Base-by-base conservation (phyloP, 257 asterid species). In the Solanum chilense region DNA sequence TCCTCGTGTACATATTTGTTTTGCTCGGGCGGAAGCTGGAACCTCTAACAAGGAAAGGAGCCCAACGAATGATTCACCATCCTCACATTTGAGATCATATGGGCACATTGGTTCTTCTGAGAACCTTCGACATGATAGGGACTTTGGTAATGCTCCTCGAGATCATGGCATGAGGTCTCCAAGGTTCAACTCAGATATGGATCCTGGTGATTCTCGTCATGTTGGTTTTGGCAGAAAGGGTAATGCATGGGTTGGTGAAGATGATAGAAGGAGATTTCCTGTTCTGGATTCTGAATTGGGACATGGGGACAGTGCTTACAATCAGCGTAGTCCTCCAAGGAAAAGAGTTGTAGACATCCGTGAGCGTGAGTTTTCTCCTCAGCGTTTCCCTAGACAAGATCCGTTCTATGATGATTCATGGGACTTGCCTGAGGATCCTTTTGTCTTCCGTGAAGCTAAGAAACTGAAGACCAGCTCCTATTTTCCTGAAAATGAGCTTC, bases 381-480 rank as follows among this genome's bases (percentile, higher is more conserved):
- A 85, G 83, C 88, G 88, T 52, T 91, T 90, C 88, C 87, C 90
- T 86, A 92, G 89, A 75, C 90, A 89, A 83, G 95, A 91, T 86
- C 92, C 88, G 39, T 90, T 87, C 80, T 88, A 91, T 86, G 98
- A 93, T 87, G 99, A 95, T 88, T 93, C 94, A 21, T 96, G 95
- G 97, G 99, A 96, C 90, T 90, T 96, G 89, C 99, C 98, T n/a
- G 99, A 95, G 88, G 99, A 96, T 45, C 90, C 91, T 44, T 90
- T 93, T 8, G 87, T 91, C 87, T 91, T 92, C 89, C 98, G 44
- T 41, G 98, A 91, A 88, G 87, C 93, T 23, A 96, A 94, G 92
- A 96, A 94, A 89, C 92, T 89, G 87, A 94, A 91, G 88, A 88
- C 92, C 44, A 87, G 86, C 58, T 39, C 91, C 31, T 91, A 86